Evolutionary conservation across 2,329 filamentous ascomycete species (phyloP).

Genomic region (Diplodia seriata): DNA sequence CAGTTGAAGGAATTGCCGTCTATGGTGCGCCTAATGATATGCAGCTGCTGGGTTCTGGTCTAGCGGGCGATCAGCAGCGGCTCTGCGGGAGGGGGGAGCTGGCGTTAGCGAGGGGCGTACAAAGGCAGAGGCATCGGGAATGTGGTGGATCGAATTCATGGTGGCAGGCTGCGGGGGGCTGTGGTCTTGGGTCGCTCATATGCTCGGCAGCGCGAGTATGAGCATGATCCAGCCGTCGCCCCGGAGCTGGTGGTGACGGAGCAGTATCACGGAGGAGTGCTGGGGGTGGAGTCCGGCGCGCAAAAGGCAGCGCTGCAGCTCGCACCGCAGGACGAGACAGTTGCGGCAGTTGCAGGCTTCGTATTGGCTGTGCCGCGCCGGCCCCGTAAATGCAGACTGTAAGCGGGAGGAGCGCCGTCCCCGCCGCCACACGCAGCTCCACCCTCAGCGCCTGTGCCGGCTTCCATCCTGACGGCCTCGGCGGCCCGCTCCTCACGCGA

Average conservation of each 20-base stretch:
- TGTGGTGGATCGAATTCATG: slow-evolving; percentile 23
- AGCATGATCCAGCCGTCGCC: background rate
- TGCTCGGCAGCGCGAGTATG: background rate
- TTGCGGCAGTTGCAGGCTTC: background rate
- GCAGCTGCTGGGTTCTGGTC: slow-evolving; percentile 22
- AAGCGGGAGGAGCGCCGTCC: slow-evolving; percentile 9
- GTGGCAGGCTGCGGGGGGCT: background rate
- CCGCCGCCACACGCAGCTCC: background rate
- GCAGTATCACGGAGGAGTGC: background rate
- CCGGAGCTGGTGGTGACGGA: background rate
- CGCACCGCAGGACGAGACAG: background rate
- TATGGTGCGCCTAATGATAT: slow-evolving; percentile 25
- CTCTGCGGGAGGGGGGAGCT: slow-evolving; percentile 12
- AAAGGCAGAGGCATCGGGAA: slow-evolving; percentile 15
- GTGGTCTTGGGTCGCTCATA: background rate
- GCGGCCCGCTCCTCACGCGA: slow-evolving; percentile 10
- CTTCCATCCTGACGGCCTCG: background rate
- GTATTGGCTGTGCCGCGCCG: slow-evolving; percentile 8
- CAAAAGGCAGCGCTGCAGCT: background rate
- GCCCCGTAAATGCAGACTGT: slow-evolving; percentile 8
- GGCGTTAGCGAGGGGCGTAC: slow-evolving; percentile 5
- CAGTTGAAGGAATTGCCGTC: slow-evolving; percentile 24
- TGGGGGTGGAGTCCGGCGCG: background rate
- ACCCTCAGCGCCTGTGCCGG: background rate
- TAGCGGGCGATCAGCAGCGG: slow-evolving; percentile 19